These are phyloP conservation scores for Cunninghamia lanceolata DNA, from an alignment of 75 land plant species.

Conservation along the genomic window DNA sequence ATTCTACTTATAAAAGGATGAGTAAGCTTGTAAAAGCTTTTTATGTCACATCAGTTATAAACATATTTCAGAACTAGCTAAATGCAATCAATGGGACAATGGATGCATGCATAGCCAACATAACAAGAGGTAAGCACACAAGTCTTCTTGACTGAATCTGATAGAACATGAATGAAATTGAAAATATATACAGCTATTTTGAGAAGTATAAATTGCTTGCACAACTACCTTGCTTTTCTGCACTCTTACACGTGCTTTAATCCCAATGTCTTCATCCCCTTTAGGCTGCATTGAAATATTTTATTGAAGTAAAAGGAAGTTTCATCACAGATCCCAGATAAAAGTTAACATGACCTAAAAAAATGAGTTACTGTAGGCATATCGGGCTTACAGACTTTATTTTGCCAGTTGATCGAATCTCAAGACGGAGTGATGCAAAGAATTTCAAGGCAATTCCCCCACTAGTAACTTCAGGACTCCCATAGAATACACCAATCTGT, in stretches of 20 bases:
- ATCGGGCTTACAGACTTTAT: conserved; percentile 79
- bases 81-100: neutral
- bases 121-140: neutral
- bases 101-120: neutral
- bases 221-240: conserved; percentile 88
- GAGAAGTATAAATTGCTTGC: neutral
- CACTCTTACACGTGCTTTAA: conserved; percentile 87
- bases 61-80: neutral
- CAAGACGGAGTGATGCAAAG: conserved; percentile 94
- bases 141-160: neutral
- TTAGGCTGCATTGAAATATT: conserved; percentile 38
- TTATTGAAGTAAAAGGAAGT: neutral
- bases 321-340: neutral
- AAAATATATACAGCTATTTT: neutral
- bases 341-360: neutral
- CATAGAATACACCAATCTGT: conserved; percentile 93
- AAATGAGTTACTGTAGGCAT: neutral
- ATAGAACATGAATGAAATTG: conserved; percentile 14
- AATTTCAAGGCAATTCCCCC: conserved; percentile 98
- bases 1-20: neutral
- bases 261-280: conserved; percentile 92
- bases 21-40: neutral
- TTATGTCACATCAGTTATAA: neutral
- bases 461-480: conserved; percentile 97
- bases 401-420: conserved; percentile 85